These are phyloP conservation scores for Diaporthe aspalathi DNA, from an alignment of 2,329 filamentous ascomycete genomes.

Conservation along the genomic window DNA sequence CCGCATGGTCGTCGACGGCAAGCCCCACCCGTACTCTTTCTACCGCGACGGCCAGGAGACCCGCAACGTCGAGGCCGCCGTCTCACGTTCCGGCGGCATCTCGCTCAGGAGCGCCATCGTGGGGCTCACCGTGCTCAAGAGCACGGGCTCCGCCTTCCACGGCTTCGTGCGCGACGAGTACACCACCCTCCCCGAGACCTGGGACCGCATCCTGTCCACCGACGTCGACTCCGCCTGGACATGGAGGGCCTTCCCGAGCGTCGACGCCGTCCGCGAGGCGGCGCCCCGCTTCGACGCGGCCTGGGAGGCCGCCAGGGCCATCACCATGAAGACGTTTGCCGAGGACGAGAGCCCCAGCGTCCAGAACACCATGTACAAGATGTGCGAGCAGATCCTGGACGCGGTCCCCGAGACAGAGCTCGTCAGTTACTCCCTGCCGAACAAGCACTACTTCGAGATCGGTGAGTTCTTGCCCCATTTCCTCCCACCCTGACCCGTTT, in stretches of 20 bases:
- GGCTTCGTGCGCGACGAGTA: slow-evolving; percentile 93
- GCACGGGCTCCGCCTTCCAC: slow-evolving; percentile 95
- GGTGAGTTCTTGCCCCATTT: slow-evolving; percentile 69
- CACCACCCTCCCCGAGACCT: slow-evolving; percentile 89
- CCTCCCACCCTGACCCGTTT: neutral
- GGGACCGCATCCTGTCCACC: slow-evolving; percentile 95
- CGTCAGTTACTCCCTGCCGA: slow-evolving; percentile 88
- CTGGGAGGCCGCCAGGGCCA: slow-evolving; percentile 80
- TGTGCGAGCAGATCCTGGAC: slow-evolving; percentile 87
- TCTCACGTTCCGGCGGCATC: slow-evolving; percentile 76
- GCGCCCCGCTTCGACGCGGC: slow-evolving; percentile 80
- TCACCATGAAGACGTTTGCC: slow-evolving; percentile 93
- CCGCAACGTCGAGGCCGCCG: slow-evolving; percentile 80
- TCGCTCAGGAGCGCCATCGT: slow-evolving; percentile 81
- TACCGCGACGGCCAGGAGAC: slow-evolving; percentile 89
- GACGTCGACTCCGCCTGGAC: slow-evolving; percentile 89
- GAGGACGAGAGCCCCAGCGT: slow-evolving; percentile 92
- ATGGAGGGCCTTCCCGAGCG: slow-evolving; percentile 78
- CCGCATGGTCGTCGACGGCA: slow-evolving; percentile 85
- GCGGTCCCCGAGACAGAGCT: slow-evolving; percentile 76
- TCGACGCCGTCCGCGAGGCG: slow-evolving; percentile 75
- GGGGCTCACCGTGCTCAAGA: slow-evolving; percentile 91
- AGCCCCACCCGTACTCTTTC: slow-evolving; percentile 96
- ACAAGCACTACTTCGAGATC: slow-evolving; percentile 99
- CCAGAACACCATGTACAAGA: slow-evolving; percentile 99